Base-by-base conservation (phyloP, 2,329 filamentous ascomycete species). In the Fusarium albidum region DNA sequence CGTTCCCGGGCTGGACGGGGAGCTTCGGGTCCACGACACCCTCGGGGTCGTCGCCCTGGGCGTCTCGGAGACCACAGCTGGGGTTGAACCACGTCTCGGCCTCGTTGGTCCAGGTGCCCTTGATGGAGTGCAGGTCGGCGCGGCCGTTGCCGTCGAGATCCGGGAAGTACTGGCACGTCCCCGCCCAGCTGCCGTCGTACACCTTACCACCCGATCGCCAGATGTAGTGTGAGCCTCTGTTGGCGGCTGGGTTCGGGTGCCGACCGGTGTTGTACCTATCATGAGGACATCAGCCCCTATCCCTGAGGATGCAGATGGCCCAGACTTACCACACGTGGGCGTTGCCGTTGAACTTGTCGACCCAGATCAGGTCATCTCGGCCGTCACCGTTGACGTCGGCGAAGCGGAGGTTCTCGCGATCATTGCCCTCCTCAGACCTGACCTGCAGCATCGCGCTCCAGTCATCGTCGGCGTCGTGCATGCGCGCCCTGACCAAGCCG, bases 401-500 rank as follows among this genome's bases (percentile, higher is more conserved):
- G 7, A 52, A 59, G 3, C 48, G 52, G n/a, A 56, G 15, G 7
- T 59, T 59, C 5, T 52, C 55, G 5, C 55, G 52, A 13, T 56
- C 55, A 5, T 35, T 44, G 1, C 48, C 47, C 3, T 54, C 47
- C 3, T 40, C 26, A 4, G 35, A 40, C 13, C 10, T 40, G 4
- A 32, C 11, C 29, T 32, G 29, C 17, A 21, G 59, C 12, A 63
- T 56, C 40, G 57, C 21, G 32, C 35, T 53, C 55, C 43, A 66
- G 47, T 13, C n/a, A n/a, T 52, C 57, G 15, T 59, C 35, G 0
- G 33, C 26, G n/a, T 61, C 46, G 28, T 72, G 64, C 3, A 68
- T 33, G 17, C 28, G 71, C 5, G 62, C 69, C 7, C 44, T 55
- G 2, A 55, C 50, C 6, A 61, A 50, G 8, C 69, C 69, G 29